Evolutionary conservation across 768 basidiomycete species (phyloP).

Genomic region (Calvatia gigantea): DNA sequence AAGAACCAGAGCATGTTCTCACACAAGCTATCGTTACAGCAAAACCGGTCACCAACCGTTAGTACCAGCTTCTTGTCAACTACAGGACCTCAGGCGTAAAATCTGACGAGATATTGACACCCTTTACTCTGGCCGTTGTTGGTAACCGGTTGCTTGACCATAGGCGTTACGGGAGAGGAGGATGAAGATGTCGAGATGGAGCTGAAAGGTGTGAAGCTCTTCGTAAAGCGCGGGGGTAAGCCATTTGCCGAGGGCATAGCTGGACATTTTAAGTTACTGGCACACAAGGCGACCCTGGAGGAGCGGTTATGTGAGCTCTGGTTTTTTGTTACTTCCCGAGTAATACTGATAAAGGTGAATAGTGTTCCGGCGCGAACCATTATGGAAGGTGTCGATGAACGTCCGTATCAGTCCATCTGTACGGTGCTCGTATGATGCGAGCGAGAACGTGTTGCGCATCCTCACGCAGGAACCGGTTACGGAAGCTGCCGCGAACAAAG

Average conservation of each 20-base stretch:
- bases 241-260: constrained; percentile 58
- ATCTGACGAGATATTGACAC: constrained; percentile 17
- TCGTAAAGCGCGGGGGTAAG: constrained; percentile 50
- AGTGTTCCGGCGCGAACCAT: constrained; percentile 72
- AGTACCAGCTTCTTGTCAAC: constrained; percentile 19
- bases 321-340: constrained; percentile 1
- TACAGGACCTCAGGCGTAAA: not conserved
- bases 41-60: constrained; percentile 24
- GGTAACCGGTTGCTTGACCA: not conserved
- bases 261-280: constrained; percentile 59
- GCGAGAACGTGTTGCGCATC: constrained; percentile 53
- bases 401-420: constrained; percentile 51
- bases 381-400: constrained; percentile 71
- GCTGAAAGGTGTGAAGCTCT: constrained; percentile 59
- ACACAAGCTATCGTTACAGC: constrained; percentile 21
- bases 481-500: constrained; percentile 13
- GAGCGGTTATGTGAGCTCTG: constrained; percentile 46
- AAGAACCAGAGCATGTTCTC: constrained; percentile 18
- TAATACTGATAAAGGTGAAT: not conserved
- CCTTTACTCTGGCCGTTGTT: constrained; percentile 4
- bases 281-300: constrained; percentile 35
- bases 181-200: constrained; percentile 54
- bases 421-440: constrained; percentile 54
- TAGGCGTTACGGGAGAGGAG: constrained; percentile 63
- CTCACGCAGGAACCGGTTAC: constrained; percentile 46